Base-by-base conservation (phyloP, 83 land plant genomes). In the Diphasiastrum complanatum region DNA sequence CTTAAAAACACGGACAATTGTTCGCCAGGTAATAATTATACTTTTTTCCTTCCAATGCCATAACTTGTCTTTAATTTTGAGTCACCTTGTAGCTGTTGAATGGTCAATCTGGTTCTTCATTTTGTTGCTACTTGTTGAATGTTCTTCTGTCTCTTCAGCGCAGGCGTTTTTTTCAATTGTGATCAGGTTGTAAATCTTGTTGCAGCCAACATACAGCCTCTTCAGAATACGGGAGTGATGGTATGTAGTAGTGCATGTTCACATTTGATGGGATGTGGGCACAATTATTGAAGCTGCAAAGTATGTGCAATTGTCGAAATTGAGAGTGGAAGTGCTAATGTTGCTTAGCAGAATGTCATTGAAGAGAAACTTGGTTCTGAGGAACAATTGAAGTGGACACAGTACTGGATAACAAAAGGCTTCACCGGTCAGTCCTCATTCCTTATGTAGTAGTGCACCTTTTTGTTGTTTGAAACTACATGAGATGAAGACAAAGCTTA, bases 191-290 rank as follows among this genome's bases (percentile, higher is more conserved):
- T 46, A 30, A 38, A 14, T 36, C 16, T 67, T 56, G 46, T 67
- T 30, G 66, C 51, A 46, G 23, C 70, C 16, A 67, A 34, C 20
- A 67, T 67, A 4, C 70, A 67, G 70, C 70, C 70, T 3, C 52
- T 67, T 31, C 70, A 67, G 32, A 67, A 67, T 43, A 6, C 46
- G 33, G 26, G 27, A 31, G 8, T 0, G 38, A 30, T 67, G 70
- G 70, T 67, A 59, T 59, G 47, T 38, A n/a, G n/a, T n/a, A n/a
- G n/a, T n/a, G n/a, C n/a, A n/a, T n/a, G n/a, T n/a, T n/a, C n/a
- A n/a, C n/a, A n/a, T n/a, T n/a, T n/a, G n/a, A n/a, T n/a, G n/a
- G n/a, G n/a, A n/a, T n/a, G n/a, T n/a, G n/a, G n/a, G n/a, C n/a
- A n/a, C n/a, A n/a, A n/a, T n/a, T n/a, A n/a, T n/a, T n/a, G n/a